phyloP scores from a whole-genome alignment of 768 basidiomycete genomes.

The Suillus ampliporus region DNA sequence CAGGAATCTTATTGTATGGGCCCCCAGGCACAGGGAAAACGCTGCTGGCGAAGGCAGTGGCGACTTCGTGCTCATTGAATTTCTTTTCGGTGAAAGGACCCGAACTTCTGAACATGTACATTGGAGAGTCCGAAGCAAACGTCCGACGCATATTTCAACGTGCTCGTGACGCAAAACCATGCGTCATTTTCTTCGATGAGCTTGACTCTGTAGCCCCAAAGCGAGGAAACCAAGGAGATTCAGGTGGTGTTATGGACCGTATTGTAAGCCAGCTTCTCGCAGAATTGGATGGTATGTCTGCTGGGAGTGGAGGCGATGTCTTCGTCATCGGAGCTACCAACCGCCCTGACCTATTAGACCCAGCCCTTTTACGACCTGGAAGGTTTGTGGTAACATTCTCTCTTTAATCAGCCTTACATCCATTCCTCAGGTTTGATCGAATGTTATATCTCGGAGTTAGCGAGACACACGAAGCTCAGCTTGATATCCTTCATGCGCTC shows the following conservation, averaged over 20 bases:
- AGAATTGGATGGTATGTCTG: constrained; percentile 90
- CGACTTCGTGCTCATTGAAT: constrained; percentile 92
- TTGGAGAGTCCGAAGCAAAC: constrained; percentile 98
- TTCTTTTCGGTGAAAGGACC: constrained; percentile 98
- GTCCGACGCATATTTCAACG: constrained; percentile 91
- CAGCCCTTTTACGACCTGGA: constrained; percentile 88
- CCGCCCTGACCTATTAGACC: constrained; percentile 88
- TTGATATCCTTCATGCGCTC: constrained; percentile 85
- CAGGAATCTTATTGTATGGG: constrained; percentile 91
- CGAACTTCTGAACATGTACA: constrained; percentile 97
- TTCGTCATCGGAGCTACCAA: constrained; percentile 98
- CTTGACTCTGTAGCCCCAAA: constrained; percentile 95
- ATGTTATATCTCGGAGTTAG: constrained; percentile 96
- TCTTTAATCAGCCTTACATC: not conserved
- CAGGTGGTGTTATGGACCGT: constrained; percentile 97
- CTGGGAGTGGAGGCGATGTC: constrained; percentile 69
- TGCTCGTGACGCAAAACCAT: constrained; percentile 90
- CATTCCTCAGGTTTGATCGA: constrained; percentile 82
- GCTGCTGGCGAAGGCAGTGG: constrained; percentile 93
- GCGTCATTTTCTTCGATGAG: constrained; percentile 97
- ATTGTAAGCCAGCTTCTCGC: constrained; percentile 95
- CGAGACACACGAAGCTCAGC: constrained; percentile 82
- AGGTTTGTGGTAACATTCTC: constrained; percentile 50
- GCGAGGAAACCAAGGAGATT: constrained; percentile 93
- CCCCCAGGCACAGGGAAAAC: constrained; percentile 98